Conservation (phyloP, 106 monocot genomes). For the Posidonia australis region DNA sequence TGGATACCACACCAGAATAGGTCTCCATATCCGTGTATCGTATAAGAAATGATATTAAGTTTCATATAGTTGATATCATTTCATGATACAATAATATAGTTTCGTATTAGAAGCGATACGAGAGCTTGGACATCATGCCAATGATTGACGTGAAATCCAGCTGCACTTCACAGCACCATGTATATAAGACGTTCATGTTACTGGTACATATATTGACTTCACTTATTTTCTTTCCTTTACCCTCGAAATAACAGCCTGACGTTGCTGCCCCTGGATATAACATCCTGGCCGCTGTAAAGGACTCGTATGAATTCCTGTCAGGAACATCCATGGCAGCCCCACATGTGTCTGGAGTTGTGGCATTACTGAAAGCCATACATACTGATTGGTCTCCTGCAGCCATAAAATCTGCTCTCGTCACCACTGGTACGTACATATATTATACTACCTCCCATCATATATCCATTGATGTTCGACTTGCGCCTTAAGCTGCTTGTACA, state of each 20-base stretch:
- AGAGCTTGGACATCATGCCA: too few relatives aligned
- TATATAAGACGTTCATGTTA: not conserved
- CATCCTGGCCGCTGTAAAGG: slow-evolving; percentile 4
- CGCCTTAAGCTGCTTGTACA: not conserved
- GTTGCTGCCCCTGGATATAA: slow-evolving; percentile 5
- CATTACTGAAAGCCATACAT: not conserved
- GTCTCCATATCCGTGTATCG: too few relatives aligned
- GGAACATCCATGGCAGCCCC: slow-evolving; percentile 8
- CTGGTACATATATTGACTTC: not conserved
- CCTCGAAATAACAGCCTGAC: not conserved
- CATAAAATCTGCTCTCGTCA: slow-evolving; percentile 8
- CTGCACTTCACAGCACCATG: not conserved
- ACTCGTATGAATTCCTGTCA: not conserved
- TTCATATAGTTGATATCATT: too few relatives aligned
- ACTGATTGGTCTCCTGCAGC: slow-evolving; percentile 10
- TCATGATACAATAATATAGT: too few relatives aligned
- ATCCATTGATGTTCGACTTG: not conserved
- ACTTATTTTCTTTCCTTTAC: not conserved
- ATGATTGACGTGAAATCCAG: too few relatives aligned
- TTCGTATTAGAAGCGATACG: too few relatives aligned
- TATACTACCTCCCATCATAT: too few relatives aligned
- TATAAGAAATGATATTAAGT: too few relatives aligned
- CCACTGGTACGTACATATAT: slow-evolving; percentile 3
- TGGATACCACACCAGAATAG: too few relatives aligned
- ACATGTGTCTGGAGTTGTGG: not conserved